A percentile compares a stretch with the other conserved stretches of the same genome.
Evolutionary conservation across 2,329 filamentous ascomycete species (phyloP).

Genomic region (Cordyceps fumosorosea): DNA sequence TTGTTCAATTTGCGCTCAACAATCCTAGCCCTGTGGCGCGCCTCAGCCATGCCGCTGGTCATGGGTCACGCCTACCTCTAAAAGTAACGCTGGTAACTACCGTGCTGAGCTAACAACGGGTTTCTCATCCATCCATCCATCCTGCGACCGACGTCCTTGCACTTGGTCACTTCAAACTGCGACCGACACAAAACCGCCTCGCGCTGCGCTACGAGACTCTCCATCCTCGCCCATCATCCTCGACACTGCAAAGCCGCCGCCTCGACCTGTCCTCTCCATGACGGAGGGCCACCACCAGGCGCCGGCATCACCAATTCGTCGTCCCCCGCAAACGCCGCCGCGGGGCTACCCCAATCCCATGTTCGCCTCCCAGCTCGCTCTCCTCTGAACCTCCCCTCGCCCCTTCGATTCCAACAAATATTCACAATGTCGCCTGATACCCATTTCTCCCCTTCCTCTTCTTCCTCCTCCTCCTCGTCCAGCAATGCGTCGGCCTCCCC

Average conservation of each 20-base stretch:
- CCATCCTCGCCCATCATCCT: neutral
- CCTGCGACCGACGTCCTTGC: neutral
- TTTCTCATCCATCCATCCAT: neutral
- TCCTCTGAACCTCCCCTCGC: neutral
- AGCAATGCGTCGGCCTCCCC: conserved; percentile 5
- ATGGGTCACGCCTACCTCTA: conserved; percentile 2
- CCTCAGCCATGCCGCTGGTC: conserved; percentile 7
- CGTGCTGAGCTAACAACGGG: conserved; percentile 6
- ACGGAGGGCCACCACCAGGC: neutral
- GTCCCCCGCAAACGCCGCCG: conserved; percentile 4
- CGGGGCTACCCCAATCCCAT: neutral
- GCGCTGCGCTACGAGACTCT: neutral
- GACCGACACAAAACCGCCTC: neutral
- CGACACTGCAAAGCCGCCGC: neutral
- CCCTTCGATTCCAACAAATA: neutral
- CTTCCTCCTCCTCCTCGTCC: neutral
- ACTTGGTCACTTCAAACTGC: neutral
- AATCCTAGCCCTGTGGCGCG: conserved; percentile 2
- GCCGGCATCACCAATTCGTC: neutral
- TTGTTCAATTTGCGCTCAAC: neutral
- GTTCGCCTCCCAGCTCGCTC: neutral
- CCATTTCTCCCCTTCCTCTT: neutral
- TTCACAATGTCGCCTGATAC: neutral
- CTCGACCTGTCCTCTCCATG: neutral
- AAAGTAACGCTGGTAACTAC: neutral